Conservation (phyloP, 768 basidiomycete genomes). For the Boletellus sp. region DNA sequence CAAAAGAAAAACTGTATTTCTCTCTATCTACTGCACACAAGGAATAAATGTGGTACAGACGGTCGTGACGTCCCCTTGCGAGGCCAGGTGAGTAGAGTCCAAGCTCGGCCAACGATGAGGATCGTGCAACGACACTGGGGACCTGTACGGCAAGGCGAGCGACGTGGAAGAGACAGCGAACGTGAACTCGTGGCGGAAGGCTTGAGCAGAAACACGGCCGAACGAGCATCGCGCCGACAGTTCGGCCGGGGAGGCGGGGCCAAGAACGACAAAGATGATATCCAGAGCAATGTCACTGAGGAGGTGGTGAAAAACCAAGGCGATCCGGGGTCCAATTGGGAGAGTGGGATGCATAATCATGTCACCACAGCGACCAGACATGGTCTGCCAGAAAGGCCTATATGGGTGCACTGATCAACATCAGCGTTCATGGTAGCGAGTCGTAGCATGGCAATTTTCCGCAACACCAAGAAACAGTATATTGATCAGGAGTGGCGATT, state of each 20-base stretch:
- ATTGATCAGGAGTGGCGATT: not conserved
- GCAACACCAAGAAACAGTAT: not conserved
- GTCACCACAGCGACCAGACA: not conserved
- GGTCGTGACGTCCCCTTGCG: constrained; percentile 4
- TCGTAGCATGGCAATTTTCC: not conserved
- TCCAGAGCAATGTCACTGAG: not conserved
- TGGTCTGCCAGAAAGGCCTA: not conserved
- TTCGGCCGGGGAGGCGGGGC: not conserved
- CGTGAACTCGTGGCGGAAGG: not conserved
- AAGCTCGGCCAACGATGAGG: not conserved
- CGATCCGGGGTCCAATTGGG: not conserved
- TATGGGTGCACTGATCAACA: not conserved
- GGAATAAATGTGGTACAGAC: constrained; percentile 21
- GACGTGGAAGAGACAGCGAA: not conserved
- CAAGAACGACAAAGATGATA: not conserved
- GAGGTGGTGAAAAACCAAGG: not conserved
- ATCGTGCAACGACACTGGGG: not conserved
- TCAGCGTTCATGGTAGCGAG: not conserved
- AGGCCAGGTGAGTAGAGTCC: not conserved
- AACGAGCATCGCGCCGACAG: not conserved
- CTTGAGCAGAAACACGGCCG: not conserved
- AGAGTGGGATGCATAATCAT: not conserved
- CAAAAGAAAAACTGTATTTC: constrained; percentile 39
- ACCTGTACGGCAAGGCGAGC: not conserved
- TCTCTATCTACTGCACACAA: constrained; percentile 33